Evolutionary conservation across 2,329 filamentous ascomycete species (phyloP).

Genomic region (Cyanodermella asteris): DNA sequence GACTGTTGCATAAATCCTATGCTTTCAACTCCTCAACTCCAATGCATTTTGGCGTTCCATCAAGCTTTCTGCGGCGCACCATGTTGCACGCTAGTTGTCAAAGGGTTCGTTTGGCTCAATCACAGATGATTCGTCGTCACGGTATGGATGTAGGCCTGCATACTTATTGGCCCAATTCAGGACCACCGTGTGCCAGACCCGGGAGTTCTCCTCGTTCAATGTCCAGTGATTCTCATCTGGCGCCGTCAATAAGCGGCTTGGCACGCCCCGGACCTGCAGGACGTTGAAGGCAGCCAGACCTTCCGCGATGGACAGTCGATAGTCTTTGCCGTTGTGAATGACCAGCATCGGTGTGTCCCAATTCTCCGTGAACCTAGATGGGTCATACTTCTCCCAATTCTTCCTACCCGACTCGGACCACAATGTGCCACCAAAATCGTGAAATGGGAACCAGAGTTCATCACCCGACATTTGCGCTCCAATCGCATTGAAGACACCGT

Average conservation of each 20-base stretch:
- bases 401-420: conserved; percentile 24
- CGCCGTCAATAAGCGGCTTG: conserved; percentile 4
- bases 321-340: conserved; percentile 80
- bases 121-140: no score
- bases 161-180: conserved; percentile 41
- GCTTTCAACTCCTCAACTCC: no score
- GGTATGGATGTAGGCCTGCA: conserved; percentile 1
- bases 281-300: conserved; percentile 72
- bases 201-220: conserved; percentile 70
- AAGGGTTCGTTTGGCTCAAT: no score
- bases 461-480: conserved; percentile 22
- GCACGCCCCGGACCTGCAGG: conserved; percentile 30
- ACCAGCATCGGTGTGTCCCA: conserved; percentile 78
- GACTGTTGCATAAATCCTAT: no score
- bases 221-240: conserved; percentile 51
- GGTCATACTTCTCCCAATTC: conserved; percentile 35
- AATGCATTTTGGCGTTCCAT: no score
- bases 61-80: no score
- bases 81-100: no score
- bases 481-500: conserved; percentile 25
- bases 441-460: conserved; percentile 31
- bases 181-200: conserved; percentile 78
- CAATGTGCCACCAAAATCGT: conserved; percentile 27
- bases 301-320: conserved; percentile 69
- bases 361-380: conserved; percentile 32